Evolutionary conservation across 805 yeast species (phyloP), one percentile per base, ranked within the genome.

Genomic region (Jamesozyma spencerorum): DNA sequence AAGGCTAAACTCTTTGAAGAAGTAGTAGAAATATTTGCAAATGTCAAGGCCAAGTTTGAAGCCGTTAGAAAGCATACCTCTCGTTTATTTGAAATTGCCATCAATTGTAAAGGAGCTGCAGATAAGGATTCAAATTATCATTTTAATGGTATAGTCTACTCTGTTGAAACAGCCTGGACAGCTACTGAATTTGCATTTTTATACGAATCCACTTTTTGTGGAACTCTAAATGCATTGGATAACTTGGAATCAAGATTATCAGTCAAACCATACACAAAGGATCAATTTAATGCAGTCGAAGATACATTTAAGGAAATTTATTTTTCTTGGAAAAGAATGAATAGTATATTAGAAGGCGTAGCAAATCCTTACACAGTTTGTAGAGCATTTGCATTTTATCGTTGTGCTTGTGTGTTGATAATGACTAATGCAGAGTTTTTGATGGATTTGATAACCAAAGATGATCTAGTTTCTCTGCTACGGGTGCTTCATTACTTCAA

Each of bases 161-260:
- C 51, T 7, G 41, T 37, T 14, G 42, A 44, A 24, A 50, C 49
- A 8, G 36, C 35, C 10, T 31, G 40, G 13, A 24, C 35, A 17
- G 49, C 54, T 1, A 40, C 42, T 17, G 30, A 42, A 14, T 53
- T 46, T 39, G 46, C 46, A 5, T 38, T 53, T 10, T 32, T 38
- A 14, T 55, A 46, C 38, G 57, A 48, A 19, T 39, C 40, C 27
- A 26, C 37, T 26, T 42, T 37, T 13, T 43, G 46, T 27, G 38
- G 34, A 3, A 31, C 54, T 3, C 30, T 49, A 12, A 44, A 47
- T 24, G 43, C 56, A 6, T 37, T 49, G 1, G 49, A 42, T 28
- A 53, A 51, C 33, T 34, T 56, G 13, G 41, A 52, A 14, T 44
- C 57, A n/a, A 50, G 60, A 36, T 45, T 54, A 12, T 35, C 45